Conservation (phyloP, 2,329 filamentous ascomycete genomes). For the Neofusicoccum ribis region DNA sequence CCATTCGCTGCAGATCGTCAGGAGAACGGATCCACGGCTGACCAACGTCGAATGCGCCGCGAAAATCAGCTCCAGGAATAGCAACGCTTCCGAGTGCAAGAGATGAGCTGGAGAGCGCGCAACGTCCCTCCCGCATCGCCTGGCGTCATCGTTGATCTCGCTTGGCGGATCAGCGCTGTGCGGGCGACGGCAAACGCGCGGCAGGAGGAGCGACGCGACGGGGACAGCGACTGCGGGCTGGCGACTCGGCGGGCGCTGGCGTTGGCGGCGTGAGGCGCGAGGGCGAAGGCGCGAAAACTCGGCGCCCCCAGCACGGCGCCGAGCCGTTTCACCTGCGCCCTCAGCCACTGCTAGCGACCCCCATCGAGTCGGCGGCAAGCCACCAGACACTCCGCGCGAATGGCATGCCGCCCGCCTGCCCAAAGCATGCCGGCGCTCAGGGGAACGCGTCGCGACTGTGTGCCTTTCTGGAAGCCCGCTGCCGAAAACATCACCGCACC, state of each 20-base stretch:
- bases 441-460: not conserved
- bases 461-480: not conserved
- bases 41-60: not conserved
- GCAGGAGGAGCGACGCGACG: too few relatives aligned
- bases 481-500: not conserved
- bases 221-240: too few relatives aligned
- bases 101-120: too few relatives aligned
- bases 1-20: not conserved
- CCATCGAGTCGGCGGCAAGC: not conserved
- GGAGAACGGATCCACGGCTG: not conserved
- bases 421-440: not conserved
- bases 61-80: not conserved
- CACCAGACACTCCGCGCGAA: not conserved
- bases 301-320: not conserved
- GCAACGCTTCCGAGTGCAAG: not conserved
- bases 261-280: too few relatives aligned
- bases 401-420: not conserved
- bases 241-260: too few relatives aligned
- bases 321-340: not conserved
- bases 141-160: slow-evolving; percentile 7
- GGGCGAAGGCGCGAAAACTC: not conserved
- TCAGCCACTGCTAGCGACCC: slow-evolving; percentile 3
- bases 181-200: too few relatives aligned
- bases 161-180: not conserved
- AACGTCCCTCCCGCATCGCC: not conserved